Evolutionary conservation across 768 basidiomycete genomes (phyloP).

Genomic region (Psilocybe sp.): DNA sequence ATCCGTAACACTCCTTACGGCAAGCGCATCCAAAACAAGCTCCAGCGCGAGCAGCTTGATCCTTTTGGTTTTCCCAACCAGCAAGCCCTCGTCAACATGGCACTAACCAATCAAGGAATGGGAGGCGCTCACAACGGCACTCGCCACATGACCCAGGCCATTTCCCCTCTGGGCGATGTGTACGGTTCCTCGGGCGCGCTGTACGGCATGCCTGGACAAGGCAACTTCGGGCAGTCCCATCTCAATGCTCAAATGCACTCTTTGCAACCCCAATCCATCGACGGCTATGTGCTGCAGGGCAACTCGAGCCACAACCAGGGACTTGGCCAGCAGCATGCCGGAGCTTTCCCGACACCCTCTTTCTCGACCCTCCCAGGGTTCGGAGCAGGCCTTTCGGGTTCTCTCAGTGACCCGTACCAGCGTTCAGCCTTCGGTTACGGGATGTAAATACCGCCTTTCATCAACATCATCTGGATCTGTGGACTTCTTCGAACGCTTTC

Average conservation of each 20-base stretch:
- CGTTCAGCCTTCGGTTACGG: slow-evolving; percentile 71
- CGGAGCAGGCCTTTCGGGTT: slow-evolving; percentile 48
- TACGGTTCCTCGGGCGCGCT: slow-evolving; percentile 62
- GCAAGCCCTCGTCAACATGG: slow-evolving; percentile 57
- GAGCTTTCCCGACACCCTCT: slow-evolving; percentile 57
- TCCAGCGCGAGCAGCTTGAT: slow-evolving; percentile 91
- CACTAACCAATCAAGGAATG: slow-evolving; percentile 56
- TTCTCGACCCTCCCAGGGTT: slow-evolving; percentile 47
- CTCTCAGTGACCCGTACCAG: slow-evolving; percentile 76
- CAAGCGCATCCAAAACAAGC: slow-evolving; percentile 97
- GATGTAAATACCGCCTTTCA: slow-evolving; percentile 52
- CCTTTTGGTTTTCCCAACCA: slow-evolving; percentile 60
- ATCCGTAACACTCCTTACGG: slow-evolving; percentile 99
- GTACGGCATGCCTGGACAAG: slow-evolving; percentile 55
- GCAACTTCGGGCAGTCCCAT: slow-evolving; percentile 57
- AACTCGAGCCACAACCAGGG: slow-evolving; percentile 64
- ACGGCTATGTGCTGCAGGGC: slow-evolving; percentile 79
- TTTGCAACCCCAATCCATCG: slow-evolving; percentile 71
- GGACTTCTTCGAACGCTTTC: slow-evolving; percentile 22
- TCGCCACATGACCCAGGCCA: slow-evolving; percentile 55
- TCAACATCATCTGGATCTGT: slow-evolving; percentile 19
- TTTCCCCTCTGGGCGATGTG: slow-evolving; percentile 60
- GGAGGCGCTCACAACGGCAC: slow-evolving; percentile 38
- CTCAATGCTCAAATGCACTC: slow-evolving; percentile 53
- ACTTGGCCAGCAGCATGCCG: slow-evolving; percentile 53